Evolutionary conservation across 352 stramenopile species (phyloP), one percentile per base, ranked within the genome.

Genomic region (Phytopythium sindhum): DNA sequence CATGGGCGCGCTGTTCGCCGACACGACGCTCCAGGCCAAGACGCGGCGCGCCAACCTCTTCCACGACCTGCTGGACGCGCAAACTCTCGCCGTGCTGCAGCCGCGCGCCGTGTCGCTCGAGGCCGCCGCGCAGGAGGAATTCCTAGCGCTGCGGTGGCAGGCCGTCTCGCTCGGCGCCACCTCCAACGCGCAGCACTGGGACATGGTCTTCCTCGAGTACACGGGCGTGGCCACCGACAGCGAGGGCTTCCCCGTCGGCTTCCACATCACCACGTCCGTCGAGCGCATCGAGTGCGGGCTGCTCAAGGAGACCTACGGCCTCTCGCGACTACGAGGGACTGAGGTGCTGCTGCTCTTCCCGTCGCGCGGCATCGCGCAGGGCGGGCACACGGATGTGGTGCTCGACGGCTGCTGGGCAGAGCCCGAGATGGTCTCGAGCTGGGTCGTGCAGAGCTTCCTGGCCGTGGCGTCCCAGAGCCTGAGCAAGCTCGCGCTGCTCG

Each of bases 151-250:
- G 24, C 84, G 84, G 3, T 93, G 85, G 85, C 73, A 89, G 56
- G 85, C 83, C 35, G 76, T 86, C 56, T 80, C 85, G 55, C 60
- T 91, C 54, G 74, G 72, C 59, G 81, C 68, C 39, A 67, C 73
- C 59, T 81, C 69, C 37, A 75, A 79, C 28, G 68, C 77, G 45
- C 70, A 83, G 63, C 67, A 78, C 39, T 75, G 81, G 42, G 85
- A 93, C 65, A 84, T 84, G 75, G 90, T 81, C 68, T 72, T 81
- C 44, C 69, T 93, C 48, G 85, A 93, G 68, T 90, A 81, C 67
- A 86, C 83, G 11, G 85, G 84, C 17, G 72, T 87, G 51, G 81
- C 81, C 5, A 61, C 78, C 2, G 85, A 93, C 57, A 63, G 69
- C 8, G 77, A 89, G 37, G 75, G 70, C 26, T 66, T 77, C 47